Base-by-base conservation (phyloP, 2,329 filamentous ascomycete genomes). In the Penicillium sp. region DNA sequence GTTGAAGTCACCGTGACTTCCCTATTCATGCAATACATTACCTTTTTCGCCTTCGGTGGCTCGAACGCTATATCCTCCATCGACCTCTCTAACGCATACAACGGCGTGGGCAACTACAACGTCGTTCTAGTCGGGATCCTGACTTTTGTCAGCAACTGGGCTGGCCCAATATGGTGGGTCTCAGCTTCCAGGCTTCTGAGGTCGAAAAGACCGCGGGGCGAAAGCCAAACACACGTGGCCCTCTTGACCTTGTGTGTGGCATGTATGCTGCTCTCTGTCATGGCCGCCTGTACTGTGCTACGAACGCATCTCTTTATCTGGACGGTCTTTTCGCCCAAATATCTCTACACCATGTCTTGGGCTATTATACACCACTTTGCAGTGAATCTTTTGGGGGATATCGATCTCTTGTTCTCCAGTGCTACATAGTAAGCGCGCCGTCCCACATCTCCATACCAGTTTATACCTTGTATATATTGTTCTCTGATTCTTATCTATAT, bases 281-380 rank as follows among this genome's bases (percentile, higher is more conserved):
- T 98, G 94, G 87, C 85, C 15, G 93, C 94, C 17, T 99, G 95
- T 76, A 93, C 91, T 52, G 83, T 86, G 7, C 77, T 99, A 73
- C 83, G 94, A 67, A 92, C 91, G 31, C 95, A 99, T 82, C 77
- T 99, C 61, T 99, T 99, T 75, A 93, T 99, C 64, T 99, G 95
- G 95, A 98, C 94, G 0, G 95, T 99, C 11, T 99, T 99, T 77
- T 96, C 92, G 66, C 95, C 95, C 0, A 99, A 98, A 77, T 98
- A 93, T 76, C 79, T 99, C 67, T 99, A 96, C 75, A 91, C 88
- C 66, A 90, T 95, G 83, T 92, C 90, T 15, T 99, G 95, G 96
- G 88, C 86, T 65, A 73, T 94, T 50, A 91, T 87, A 7, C 92
- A 93, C 80, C 94, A 99, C 85, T 74, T 93, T 64, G 73, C 85